These are phyloP conservation scores for Silene coronaria DNA, from an alignment of 179 eudicot genomes.

Conservation along the genomic window DNA sequence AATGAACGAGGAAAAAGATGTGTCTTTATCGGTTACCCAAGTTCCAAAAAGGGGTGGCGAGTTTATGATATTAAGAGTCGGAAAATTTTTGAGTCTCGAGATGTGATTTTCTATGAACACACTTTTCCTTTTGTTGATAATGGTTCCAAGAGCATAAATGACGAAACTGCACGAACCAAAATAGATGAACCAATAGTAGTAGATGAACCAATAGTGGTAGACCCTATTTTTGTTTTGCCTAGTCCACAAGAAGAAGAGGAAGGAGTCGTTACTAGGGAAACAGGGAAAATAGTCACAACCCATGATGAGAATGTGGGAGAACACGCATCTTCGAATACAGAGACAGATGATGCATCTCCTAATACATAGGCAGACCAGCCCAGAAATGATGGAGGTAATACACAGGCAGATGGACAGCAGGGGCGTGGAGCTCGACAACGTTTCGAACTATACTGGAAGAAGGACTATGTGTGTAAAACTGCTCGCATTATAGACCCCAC, in stretches of 20 bases:
- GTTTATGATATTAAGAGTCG: too few species aligned
- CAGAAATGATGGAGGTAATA: not conserved
- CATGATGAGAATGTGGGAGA: not conserved
- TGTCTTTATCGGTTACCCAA: too few species aligned
- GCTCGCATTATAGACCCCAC: too few species aligned
- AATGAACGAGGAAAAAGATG: too few species aligned
- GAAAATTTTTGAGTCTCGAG: too few species aligned
- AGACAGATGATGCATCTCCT: not conserved
- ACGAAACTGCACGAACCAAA: not conserved
- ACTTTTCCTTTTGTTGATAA: not conserved
- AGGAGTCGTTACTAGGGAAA: not conserved
- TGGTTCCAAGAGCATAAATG: not conserved
- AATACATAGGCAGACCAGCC: not conserved
- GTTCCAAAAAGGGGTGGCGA: too few species aligned
- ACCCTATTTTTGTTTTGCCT: not conserved
- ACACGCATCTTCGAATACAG: not conserved
- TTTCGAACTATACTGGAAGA: slow-evolving; percentile 1
- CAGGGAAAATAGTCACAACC: too few species aligned
- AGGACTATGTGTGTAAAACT: slow-evolving; percentile 2
- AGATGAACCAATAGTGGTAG: not conserved
- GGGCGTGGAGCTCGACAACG: not conserved
- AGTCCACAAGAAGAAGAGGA: not conserved
- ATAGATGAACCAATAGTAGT: not conserved
- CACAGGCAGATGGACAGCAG: not conserved
- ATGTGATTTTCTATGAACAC: too few species aligned